A percentile compares a stretch with the other conserved stretches of the same genome.
phyloP scores from a whole-genome alignment of 306 rosid species.

The Prunus persica region Prunus_persica_NCBIv2 NC_034012.1:476501-477000 shows the following conservation, averaged over 20 bases:
- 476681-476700: slow-evolving; percentile 18
- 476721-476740: slow-evolving; percentile 13
- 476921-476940: slow-evolving; percentile 43
- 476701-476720: slow-evolving; percentile 7
- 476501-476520: not conserved
- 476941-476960: slow-evolving; percentile 42
- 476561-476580: no score
- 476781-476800: not conserved
- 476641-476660: not conserved
- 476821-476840: slow-evolving; percentile 22
- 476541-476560: not conserved
- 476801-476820: not conserved
- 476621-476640: not conserved
- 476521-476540: not conserved
- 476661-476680: slow-evolving; percentile 13
- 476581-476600: not conserved
- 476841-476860: not conserved
- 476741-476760: not conserved
- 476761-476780: not conserved
- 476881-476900: slow-evolving; percentile 40
- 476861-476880: slow-evolving; percentile 21
- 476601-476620: not conserved
- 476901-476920: slow-evolving; percentile 67
- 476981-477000: slow-evolving; percentile 13
- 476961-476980: slow-evolving; percentile 16